These are phyloP conservation scores for Paraurostyla sp. DNA, from an alignment of 73 alveolate species.

Conservation along the genomic window DNA sequence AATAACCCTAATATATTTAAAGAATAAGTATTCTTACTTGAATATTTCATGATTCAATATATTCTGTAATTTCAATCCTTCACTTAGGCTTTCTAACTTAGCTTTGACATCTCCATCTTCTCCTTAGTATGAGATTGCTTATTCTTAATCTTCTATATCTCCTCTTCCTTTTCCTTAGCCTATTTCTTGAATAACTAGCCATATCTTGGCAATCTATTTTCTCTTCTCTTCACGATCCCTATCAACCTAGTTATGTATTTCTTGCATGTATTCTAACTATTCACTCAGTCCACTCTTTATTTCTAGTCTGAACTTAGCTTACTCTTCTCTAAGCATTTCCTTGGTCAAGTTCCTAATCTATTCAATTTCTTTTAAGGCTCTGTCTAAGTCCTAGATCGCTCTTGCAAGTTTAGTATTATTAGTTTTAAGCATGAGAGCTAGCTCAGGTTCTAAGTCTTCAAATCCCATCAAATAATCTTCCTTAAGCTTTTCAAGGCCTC, in stretches of 20 bases:
- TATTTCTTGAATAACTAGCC: background rate
- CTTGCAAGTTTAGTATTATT: background rate
- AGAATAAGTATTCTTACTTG: background rate
- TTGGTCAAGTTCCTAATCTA: background rate
- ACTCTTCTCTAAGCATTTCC: background rate
- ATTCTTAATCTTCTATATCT: background rate
- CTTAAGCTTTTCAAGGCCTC: constrained; percentile 36
- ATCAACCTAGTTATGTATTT: constrained; percentile 35
- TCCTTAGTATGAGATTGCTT: background rate
- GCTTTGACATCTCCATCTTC: background rate
- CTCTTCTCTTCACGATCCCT: background rate
- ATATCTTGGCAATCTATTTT: background rate
- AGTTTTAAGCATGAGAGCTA: background rate
- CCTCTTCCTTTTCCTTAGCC: background rate
- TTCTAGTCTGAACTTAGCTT: background rate
- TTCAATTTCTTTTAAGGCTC: background rate
- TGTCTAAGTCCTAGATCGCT: background rate
- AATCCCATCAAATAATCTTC: constrained; percentile 32
- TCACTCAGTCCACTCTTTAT: constrained; percentile 24
- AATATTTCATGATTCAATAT: constrained; percentile 25
- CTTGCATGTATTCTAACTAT: constrained; percentile 3
- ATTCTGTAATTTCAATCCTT: background rate
- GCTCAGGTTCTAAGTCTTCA: constrained; percentile 42
- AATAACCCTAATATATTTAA: background rate
- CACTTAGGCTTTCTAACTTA: background rate